Conservation (phyloP, 2,329 filamentous ascomycete species). For the Botrytis byssoidea region DNA sequence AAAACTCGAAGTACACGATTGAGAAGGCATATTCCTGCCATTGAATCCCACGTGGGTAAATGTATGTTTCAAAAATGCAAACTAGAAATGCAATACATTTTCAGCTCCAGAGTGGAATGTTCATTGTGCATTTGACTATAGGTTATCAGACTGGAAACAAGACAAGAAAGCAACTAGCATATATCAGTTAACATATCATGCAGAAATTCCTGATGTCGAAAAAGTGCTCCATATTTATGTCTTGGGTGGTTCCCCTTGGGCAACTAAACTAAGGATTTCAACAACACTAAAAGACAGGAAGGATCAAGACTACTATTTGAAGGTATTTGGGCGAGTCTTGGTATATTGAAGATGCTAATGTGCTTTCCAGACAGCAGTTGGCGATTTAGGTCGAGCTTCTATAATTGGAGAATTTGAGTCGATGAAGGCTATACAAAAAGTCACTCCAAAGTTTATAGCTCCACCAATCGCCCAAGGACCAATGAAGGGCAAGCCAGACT, state of each 20-base stretch:
- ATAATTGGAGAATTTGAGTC: constrained; percentile 1
- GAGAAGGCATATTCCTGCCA: too few species aligned
- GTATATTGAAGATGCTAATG: too few species aligned
- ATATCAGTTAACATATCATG: not conserved
- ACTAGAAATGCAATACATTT: too few species aligned
- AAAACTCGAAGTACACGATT: too few species aligned
- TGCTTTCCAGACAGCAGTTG: not conserved
- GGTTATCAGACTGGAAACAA: too few species aligned
- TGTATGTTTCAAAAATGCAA: too few species aligned
- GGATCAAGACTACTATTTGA: not conserved
- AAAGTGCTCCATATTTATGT: not conserved
- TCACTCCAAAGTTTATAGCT: not conserved
- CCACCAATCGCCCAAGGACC: not conserved
- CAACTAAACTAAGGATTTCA: not conserved
- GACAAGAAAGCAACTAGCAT: too few species aligned
- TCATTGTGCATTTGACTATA: not conserved
- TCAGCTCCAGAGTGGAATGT: too few species aligned
- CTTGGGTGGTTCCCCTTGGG: not conserved
- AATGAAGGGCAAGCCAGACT: not conserved
- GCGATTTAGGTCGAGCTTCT: not conserved
- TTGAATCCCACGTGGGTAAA: too few species aligned
- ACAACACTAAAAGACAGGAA: not conserved
- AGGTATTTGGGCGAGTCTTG: not conserved
- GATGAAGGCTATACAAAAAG: not conserved
- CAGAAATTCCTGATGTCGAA: not conserved